Conservation (phyloP, 1,139 yeast genomes). For the Scheffersomyces lignicola region DNA sequence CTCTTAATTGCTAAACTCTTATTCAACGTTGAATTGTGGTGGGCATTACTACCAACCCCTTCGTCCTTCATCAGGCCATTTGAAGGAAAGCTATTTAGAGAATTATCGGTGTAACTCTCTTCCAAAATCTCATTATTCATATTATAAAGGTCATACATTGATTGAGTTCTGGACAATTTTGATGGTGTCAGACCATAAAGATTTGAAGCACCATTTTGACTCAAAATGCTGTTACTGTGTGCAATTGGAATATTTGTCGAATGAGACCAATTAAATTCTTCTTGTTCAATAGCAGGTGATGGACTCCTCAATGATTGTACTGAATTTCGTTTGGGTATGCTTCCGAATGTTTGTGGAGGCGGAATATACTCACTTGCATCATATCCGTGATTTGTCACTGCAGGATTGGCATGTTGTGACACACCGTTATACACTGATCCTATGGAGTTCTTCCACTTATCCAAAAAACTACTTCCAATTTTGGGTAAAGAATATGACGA, state of each 20-base stretch:
- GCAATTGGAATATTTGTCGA: constrained; percentile 13
- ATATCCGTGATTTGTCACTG: constrained; percentile 3
- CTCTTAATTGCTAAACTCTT: constrained; percentile 24
- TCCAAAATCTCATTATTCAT: constrained; percentile 12
- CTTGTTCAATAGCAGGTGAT: constrained; percentile 48
- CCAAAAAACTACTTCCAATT: constrained; percentile 47
- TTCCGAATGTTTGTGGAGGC: constrained; percentile 15
- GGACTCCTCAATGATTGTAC: constrained; percentile 42
- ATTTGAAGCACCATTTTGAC: constrained; percentile 8
- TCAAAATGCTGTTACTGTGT: constrained; percentile 8
- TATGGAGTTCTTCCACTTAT: constrained; percentile 45
- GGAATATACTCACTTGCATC: constrained; percentile 16
- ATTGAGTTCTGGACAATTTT: constrained; percentile 37
- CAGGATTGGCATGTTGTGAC: constrained; percentile 5
- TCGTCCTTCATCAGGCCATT: no score
- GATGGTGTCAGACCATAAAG: constrained; percentile 16
- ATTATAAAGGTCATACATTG: constrained; percentile 36
- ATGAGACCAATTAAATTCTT: constrained; percentile 39
- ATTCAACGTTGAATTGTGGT: constrained; percentile 4
- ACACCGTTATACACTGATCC: constrained; percentile 14
- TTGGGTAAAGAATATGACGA: constrained; percentile 41
- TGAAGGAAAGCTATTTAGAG: no score
- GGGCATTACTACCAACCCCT: background rate
- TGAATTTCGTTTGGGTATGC: constrained; percentile 27
- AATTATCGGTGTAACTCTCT: constrained; percentile 6